phyloP scores from a whole-genome alignment of 1,139 yeast genomes.

The Yamadazyma siamensis region DNA sequence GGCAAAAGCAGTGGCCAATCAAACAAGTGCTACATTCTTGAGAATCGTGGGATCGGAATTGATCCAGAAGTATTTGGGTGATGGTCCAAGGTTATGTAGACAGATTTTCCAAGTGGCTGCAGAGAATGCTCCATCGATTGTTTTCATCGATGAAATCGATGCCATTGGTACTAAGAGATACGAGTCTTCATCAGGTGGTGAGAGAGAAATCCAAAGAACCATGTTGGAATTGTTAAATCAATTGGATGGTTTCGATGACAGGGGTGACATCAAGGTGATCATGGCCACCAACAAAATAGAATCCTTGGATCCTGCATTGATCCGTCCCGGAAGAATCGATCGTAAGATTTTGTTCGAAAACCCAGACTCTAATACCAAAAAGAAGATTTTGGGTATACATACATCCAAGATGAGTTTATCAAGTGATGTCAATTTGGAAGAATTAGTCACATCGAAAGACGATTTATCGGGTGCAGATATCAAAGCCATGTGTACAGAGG shows the following conservation, averaged over 20 bases:
- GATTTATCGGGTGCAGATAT: conserved; percentile 98
- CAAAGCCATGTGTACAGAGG: conserved; percentile 97
- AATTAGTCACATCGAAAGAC: conserved; percentile 86
- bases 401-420: conserved; percentile 92
- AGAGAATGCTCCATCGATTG: conserved; percentile 96
- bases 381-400: conserved; percentile 89
- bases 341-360: conserved; percentile 94
- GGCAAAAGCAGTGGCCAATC: conserved; percentile 98
- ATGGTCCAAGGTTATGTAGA: conserved; percentile 93
- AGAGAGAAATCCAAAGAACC: conserved; percentile 96
- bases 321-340: conserved; percentile 98
- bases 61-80: conserved; percentile 96
- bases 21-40: conserved; percentile 92
- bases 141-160: conserved; percentile 97
- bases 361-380: conserved; percentile 90
- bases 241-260: conserved; percentile 96
- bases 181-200: conserved; percentile 96
- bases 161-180: conserved; percentile 98
- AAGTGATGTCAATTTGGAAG: conserved; percentile 85
- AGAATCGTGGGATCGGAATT: conserved; percentile 97
- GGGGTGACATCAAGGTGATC: conserved; percentile 97
- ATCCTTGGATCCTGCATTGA: conserved; percentile 92
- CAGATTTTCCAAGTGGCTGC: conserved; percentile 96
- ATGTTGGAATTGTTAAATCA: conserved; percentile 97
- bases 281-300: conserved; percentile 99